Base-by-base conservation (phyloP, 2,329 filamentous ascomycete species). In the Botryotinia convoluta region DNA sequence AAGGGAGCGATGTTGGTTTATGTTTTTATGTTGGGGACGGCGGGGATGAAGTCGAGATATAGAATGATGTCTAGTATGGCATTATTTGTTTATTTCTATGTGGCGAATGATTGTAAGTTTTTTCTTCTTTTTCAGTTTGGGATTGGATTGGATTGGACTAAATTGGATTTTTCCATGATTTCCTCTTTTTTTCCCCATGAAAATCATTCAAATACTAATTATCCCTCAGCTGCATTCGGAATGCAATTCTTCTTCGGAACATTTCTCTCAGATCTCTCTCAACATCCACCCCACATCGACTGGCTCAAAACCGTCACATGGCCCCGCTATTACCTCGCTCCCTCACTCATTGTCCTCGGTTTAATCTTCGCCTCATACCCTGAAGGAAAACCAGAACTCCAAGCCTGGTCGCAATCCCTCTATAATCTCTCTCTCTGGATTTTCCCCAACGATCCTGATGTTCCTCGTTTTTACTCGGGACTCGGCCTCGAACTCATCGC, bases 161-260 rank as follows among this genome's bases (percentile, higher is more conserved):
- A 0, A 32, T 16, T 29, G 48, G 1, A 22, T 57, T 26, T 45
- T 14, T 35, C 22, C 59, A n/a, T 37, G 59, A 20, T 26, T 14
- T 37, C 5, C 1, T 10, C 12, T 16, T 10, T n/a, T 45, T 26
- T 26, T 20, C 42, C 18, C 29, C 4, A 8, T 1, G 20, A 35
- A 18, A 14, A 22, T 29, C 0, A 29, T n/a, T 20, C 67, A 18
- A 4, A 22, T 26, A 39, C 73, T 74, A 76, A 37, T 26, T 22
- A 20, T 29, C 10, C 4, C 45, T 57, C 62, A 85, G 84, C 83
- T 44, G 81, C 82, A 51, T 88, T 87, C 74, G 86, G 86, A 67
- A 86, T 88, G 81, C 89, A 89, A 79, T 87, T 90, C 78, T 88
- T 89, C 80, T 87, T 86, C 74, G 89, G 89, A 74, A 88, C 88